Evolutionary conservation across 2,329 filamentous ascomycete species (phyloP).

Genomic region (Colletotrichum tabaci): DNA sequence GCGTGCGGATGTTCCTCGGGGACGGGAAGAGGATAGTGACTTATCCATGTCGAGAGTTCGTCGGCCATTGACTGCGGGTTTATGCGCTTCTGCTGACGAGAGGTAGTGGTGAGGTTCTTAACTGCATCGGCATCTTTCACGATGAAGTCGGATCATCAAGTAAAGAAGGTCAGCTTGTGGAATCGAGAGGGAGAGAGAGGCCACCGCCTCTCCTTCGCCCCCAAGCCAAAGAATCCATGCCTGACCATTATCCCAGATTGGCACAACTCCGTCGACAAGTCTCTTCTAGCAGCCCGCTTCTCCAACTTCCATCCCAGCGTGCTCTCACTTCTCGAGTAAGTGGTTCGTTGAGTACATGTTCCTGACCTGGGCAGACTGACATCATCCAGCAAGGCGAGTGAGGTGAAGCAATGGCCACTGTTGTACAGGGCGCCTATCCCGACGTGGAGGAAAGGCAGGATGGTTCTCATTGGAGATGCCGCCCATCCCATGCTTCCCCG

Average conservation of each 20-base stretch:
- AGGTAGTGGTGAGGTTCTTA: constrained; percentile 50
- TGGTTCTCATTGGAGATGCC: constrained; percentile 55
- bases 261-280: constrained; percentile 46
- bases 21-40: constrained; percentile 49
- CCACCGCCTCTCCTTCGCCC: no score
- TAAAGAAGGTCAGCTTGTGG: constrained; percentile 20
- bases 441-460: constrained; percentile 50
- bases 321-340: constrained; percentile 48
- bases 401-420: constrained; percentile 54
- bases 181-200: background rate
- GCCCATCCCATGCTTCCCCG: constrained; percentile 58
- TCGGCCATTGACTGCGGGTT: background rate
- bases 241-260: constrained; percentile 22
- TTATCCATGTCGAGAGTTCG: constrained; percentile 53
- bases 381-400: constrained; percentile 50
- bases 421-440: constrained; percentile 52
- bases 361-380: background rate
- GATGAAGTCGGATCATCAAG: constrained; percentile 43
- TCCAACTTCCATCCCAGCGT: constrained; percentile 48
- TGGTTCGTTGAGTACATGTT: background rate
- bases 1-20: constrained; percentile 33
- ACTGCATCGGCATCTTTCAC: constrained; percentile 54
- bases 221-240: no score
- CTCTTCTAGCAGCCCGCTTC: constrained; percentile 48
- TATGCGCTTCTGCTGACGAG: background rate